A percentile compares a stretch with the other conserved stretches of the same genome.
Evolutionary conservation across 208 protist species (phyloP).

Genomic region (Wallacemonas sp.): DNA sequence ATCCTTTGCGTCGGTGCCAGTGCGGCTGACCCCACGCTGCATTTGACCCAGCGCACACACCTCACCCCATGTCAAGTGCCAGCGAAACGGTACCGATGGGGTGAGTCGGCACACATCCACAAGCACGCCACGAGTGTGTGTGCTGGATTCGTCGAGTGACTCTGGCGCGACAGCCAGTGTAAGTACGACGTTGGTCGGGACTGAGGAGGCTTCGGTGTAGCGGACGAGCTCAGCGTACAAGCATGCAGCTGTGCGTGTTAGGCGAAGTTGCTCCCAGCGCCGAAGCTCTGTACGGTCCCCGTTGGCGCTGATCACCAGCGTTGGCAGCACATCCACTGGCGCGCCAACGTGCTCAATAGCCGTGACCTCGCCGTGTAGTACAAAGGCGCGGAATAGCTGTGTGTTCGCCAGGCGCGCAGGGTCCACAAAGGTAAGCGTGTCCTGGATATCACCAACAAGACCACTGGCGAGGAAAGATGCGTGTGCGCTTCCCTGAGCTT

Average conservation of each 20-base stretch:
- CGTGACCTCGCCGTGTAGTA: conserved; percentile 28
- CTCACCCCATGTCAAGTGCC: conserved; percentile 46
- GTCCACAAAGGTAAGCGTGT: conserved; percentile 24
- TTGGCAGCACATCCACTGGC: conserved; percentile 26
- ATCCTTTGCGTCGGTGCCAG: background rate
- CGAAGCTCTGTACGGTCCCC: background rate
- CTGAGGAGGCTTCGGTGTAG: background rate
- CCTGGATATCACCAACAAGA: conserved; percentile 22
- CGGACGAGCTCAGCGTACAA: background rate
- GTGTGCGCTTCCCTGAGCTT: background rate
- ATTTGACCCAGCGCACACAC: conserved; percentile 41
- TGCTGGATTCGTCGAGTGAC: background rate
- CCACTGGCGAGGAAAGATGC: background rate
- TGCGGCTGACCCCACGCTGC: background rate
- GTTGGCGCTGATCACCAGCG: conserved; percentile 8
- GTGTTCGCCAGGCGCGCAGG: conserved; percentile 17
- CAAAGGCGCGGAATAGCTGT: conserved; percentile 37
- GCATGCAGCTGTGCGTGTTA: background rate
- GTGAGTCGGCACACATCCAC: conserved; percentile 30
- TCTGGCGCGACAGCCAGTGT: conserved; percentile 19
- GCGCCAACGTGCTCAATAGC: conserved; percentile 40
- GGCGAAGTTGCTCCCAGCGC: background rate
- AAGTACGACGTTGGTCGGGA: conserved; percentile 19
- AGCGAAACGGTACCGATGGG: conserved; percentile 32
- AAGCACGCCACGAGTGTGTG: conserved; percentile 18